A percentile compares a stretch with the other conserved stretches of the same genome.
Conservation (phyloP, 495 filamentous ascomycete species). For the Trichoderma gamsii region DNA sequence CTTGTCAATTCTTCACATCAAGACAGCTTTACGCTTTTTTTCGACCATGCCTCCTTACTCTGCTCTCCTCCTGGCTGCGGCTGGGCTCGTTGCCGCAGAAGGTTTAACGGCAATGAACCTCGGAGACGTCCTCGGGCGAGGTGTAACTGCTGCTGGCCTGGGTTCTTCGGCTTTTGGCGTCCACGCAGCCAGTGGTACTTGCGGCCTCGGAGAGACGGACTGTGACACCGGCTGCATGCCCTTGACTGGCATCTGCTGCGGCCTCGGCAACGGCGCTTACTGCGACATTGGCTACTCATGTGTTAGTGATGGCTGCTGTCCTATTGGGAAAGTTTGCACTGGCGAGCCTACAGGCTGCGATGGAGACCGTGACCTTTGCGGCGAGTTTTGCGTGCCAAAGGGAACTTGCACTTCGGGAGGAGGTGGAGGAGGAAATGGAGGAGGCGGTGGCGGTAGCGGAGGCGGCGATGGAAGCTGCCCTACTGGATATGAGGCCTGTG, state of each 20-base stretch:
- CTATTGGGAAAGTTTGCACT: conserved; percentile 20
- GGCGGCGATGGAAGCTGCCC: not conserved
- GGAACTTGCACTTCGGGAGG: conserved; percentile 17
- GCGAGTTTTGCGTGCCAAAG: conserved; percentile 22
- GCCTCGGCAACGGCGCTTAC: conserved; percentile 17
- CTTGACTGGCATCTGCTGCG: conserved; percentile 12
- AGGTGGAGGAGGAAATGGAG: not conserved
- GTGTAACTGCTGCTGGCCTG: not conserved
- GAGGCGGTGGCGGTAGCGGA: not conserved
- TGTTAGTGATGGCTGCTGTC: conserved; percentile 21
- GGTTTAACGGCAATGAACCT: not conserved
- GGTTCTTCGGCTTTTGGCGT: not conserved
- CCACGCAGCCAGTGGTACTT: not conserved
- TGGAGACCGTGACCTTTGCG: conserved; percentile 15
- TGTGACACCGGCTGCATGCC: conserved; percentile 16
- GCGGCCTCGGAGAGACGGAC: not conserved
- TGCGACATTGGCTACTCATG: conserved; percentile 24
- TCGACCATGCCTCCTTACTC: conserved; percentile 2
- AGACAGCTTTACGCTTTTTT: not conserved
- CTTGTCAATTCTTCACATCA: not conserved
- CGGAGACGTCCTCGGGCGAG: not conserved
- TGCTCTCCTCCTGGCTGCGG: conserved; percentile 9
- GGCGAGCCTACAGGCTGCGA: conserved; percentile 18
- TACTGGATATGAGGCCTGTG: not conserved
- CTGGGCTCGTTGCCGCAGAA: not conserved